phyloP scores from a whole-genome alignment of 331 rosid genomes.

The Telfairia occidentalis region DNA sequence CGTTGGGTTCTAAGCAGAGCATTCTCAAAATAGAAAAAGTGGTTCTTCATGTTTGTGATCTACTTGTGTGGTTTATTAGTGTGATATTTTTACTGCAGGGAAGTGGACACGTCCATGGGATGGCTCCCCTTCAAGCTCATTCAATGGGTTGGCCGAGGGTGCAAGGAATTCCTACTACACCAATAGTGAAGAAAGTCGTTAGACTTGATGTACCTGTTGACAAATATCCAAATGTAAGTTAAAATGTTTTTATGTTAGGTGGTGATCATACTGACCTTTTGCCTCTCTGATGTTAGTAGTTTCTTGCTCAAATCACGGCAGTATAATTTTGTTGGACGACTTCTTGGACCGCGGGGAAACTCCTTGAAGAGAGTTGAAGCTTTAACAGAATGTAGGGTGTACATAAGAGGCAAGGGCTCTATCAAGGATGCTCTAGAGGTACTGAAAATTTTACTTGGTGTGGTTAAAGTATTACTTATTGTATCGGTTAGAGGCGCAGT shows the following conservation, averaged over 20 bases:
- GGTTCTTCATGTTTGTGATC: not conserved
- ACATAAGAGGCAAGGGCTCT: conserved; percentile 85
- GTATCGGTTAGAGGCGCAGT: not conserved
- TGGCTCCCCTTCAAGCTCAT: conserved; percentile 53
- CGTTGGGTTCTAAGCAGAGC: not conserved
- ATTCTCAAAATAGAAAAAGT: not conserved
- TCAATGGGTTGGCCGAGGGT: conserved; percentile 61
- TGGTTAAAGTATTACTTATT: not conserved
- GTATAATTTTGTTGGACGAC: conserved; percentile 96
- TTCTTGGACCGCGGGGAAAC: conserved; percentile 92
- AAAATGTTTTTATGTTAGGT: conserved; percentile 6
- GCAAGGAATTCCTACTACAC: conserved; percentile 63
- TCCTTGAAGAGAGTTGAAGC: conserved; percentile 95
- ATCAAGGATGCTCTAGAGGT: conserved; percentile 89
- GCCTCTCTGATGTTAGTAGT: conserved; percentile 12
- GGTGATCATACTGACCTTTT: conserved; percentile 1
- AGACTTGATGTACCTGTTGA: conserved; percentile 89
- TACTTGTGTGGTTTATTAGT: not conserved
- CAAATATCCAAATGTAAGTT: conserved; percentile 78
- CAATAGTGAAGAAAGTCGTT: conserved; percentile 65
- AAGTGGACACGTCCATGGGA: conserved; percentile 46
- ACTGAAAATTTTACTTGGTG: not conserved
- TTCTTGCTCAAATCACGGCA: conserved; percentile 37
- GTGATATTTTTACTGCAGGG: conserved; percentile 36
- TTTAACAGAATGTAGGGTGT: conserved; percentile 83